Base-by-base conservation (phyloP, 495 filamentous ascomycete species). In the Umbilicaria muhlenbergii region DNA sequence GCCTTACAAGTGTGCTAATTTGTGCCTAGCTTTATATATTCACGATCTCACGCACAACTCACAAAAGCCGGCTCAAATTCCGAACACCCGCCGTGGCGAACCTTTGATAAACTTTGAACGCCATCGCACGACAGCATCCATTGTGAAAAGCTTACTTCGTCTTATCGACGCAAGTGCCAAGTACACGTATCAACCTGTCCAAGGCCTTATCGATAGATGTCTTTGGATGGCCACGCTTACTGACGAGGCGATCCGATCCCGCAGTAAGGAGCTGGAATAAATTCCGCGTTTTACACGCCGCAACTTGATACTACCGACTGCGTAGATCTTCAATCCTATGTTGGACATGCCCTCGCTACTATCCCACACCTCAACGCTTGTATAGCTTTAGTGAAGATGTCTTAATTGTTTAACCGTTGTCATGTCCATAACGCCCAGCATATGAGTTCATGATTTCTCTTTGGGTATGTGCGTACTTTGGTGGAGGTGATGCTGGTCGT, bases 21-120 rank as follows among this genome's bases (percentile, higher is more conserved):
- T 44, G 13, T 32, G 17, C 21, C 15, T 43, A 77, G 77, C 79
- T 17, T 71, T 86, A 38, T 98, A 96, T 59, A 89, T 88, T 5
- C 88, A 94, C 53, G 92, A 99, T 52, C 71, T 99, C n/a, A 84
- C 94, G 32, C 92, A 87, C 61, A 99, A 96, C 58, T 77, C 84
- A 0, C 86, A 95, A 59, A 81, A 92, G 52, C 88, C 89, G 13
- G 67, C 80, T 54, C 44, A 81, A 64, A 52, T 75, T 48, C 68
- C 74, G 16, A 73, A 74, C 42, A 73, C 73, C 12, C 72, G 70
- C 13, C 51, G 58, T 16, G 65, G 67, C 18, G 82, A 86, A 49
- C 75, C 83, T 21, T 64, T 99, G 39, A 76, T 96, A 46, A 99
- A 99, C 57, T 96, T 96, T 57, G 92, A 96, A 62, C 78, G 87